These are phyloP conservation scores for Aspergillus ellipticus DNA, from an alignment of 495 filamentous ascomycete genomes.

Conservation along the genomic window DNA sequence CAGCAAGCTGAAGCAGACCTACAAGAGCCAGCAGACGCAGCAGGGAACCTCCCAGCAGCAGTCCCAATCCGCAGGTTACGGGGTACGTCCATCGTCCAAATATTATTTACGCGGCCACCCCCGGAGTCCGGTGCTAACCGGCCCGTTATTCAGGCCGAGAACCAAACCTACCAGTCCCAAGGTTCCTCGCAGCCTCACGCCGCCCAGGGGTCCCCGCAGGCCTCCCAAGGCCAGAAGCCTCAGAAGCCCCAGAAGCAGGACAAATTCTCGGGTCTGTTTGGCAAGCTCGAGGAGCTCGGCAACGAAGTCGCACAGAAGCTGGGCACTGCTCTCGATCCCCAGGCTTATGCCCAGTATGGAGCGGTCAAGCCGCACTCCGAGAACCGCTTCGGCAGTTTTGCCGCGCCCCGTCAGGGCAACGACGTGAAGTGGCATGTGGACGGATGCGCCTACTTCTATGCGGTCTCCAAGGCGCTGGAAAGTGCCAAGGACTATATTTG, in stretches of 20 bases:
- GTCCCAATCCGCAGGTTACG: conserved; percentile 6
- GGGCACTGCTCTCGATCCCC: conserved; percentile 47
- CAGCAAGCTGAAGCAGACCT: conserved; percentile 44
- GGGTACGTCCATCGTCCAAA: conserved; percentile 1
- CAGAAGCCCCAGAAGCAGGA: conserved; percentile 39
- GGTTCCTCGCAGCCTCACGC: conserved; percentile 9
- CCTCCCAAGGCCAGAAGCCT: conserved; percentile 19
- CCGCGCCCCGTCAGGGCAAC: conserved; percentile 60
- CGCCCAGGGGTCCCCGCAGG: conserved; percentile 10
- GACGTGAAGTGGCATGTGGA: conserved; percentile 91
- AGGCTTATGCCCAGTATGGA: conserved; percentile 47
- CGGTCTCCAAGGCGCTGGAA: conserved; percentile 80
- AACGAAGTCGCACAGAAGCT: conserved; percentile 47
- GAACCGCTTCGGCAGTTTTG: conserved; percentile 80
- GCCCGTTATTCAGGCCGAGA: not conserved
- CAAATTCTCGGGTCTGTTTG: conserved; percentile 49
- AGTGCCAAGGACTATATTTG: conserved; percentile 80
- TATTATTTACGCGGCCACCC: not conserved
- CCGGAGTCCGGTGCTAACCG: not conserved
- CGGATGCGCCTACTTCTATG: conserved; percentile 88
- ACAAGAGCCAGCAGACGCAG: conserved; percentile 31
- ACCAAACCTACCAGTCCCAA: conserved; percentile 18
- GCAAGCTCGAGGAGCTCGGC: conserved; percentile 53
- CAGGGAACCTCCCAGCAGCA: conserved; percentile 15
- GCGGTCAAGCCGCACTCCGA: conserved; percentile 42